Conservation (phyloP, 1,284 basidiomycete genomes). For the Cutaneotrichosporon sp. region DNA sequence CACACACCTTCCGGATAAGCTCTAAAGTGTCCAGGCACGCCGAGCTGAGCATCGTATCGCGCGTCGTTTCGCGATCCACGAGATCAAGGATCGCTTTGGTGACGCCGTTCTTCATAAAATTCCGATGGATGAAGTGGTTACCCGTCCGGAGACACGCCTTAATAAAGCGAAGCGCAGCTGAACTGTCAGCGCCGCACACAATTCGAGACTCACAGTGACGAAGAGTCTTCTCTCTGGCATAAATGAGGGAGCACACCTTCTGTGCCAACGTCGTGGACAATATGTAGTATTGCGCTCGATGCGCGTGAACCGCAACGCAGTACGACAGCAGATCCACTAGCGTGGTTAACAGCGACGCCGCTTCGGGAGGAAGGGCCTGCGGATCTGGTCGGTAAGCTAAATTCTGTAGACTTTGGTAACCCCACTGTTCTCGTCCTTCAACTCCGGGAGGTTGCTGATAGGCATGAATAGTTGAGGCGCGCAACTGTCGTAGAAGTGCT, state of each 20-base stretch:
- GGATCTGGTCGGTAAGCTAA: neutral
- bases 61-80: conserved; percentile 69
- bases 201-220: conserved; percentile 61
- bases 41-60: conserved; percentile 89
- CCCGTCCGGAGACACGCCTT: conserved; percentile 75
- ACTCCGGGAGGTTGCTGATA: conserved; percentile 66
- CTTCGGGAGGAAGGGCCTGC: neutral
- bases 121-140: conserved; percentile 78
- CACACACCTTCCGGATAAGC: conserved; percentile 69
- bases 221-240: conserved; percentile 81
- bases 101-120: conserved; percentile 79
- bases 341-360: conserved; percentile 68
- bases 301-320: conserved; percentile 80
- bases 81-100: conserved; percentile 77
- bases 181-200: neutral
- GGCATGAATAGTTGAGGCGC: conserved; percentile 72
- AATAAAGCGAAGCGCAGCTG: conserved; percentile 87
- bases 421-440: conserved; percentile 6
- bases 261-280: conserved; percentile 69
- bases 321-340: conserved; percentile 86
- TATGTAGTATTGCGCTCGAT: conserved; percentile 85
- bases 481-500: conserved; percentile 82
- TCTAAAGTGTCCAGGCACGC: conserved; percentile 96
- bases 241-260: conserved; percentile 72
- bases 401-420: neutral